These are phyloP conservation scores for Botryobasidium botryosum DNA, from an alignment of 768 basidiomycete genomes.

Conservation along the genomic window DNA sequence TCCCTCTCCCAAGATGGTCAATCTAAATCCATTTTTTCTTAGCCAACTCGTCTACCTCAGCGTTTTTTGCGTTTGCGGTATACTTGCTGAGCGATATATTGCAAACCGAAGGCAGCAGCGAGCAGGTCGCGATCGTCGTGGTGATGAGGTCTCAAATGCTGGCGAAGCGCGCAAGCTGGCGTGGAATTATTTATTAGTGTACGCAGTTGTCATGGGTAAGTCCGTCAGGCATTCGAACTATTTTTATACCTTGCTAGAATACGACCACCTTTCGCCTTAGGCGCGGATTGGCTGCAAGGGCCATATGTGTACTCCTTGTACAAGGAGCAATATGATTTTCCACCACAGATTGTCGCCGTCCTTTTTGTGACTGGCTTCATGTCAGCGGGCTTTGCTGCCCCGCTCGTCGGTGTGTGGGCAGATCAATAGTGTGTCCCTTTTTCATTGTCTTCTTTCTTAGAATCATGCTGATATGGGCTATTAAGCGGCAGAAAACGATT, in stretches of 20 bases:
- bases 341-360: constrained; percentile 46
- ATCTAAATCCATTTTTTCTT: too few relatives aligned
- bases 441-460: neutral
- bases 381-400: constrained; percentile 50
- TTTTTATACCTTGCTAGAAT: neutral
- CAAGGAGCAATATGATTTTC: constrained; percentile 44
- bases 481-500: constrained; percentile 46
- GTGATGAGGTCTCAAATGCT: too few relatives aligned
- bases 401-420: constrained; percentile 60
- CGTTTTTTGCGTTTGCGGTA: too few relatives aligned
- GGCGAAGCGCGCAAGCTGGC: too few relatives aligned
- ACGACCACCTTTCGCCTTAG: constrained; percentile 20
- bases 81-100: too few relatives aligned
- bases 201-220: constrained; percentile 59
- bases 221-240: neutral
- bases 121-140: too few relatives aligned
- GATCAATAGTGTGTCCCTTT: constrained; percentile 43
- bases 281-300: constrained; percentile 66
- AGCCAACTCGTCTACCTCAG: too few relatives aligned
- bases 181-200: constrained; percentile 48
- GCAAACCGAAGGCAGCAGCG: too few relatives aligned
- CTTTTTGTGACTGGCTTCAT: constrained; percentile 67
- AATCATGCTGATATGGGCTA: neutral
- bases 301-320: constrained; percentile 67
- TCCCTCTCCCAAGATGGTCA: too few relatives aligned